phyloP scores from a whole-genome alignment of 2,329 filamentous ascomycete genomes.

The Corniculantispora saksenae region DNA sequence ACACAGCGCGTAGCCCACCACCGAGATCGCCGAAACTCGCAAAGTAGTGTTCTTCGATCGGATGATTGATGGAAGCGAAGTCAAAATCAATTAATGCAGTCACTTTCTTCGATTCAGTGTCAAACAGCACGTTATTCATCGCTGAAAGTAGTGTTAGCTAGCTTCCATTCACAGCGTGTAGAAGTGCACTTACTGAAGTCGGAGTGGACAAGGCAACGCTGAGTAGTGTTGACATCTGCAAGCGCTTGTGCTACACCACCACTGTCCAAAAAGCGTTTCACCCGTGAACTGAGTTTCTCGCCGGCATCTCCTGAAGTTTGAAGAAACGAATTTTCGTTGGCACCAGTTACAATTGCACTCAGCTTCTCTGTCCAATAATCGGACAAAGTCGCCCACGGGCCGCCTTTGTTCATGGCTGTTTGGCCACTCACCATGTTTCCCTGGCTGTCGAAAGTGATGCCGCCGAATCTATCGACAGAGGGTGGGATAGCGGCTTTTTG shows the following conservation, averaged over 20 bases:
- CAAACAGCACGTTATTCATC: slow-evolving; percentile 31
- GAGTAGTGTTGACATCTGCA: slow-evolving; percentile 21
- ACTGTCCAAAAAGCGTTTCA: slow-evolving; percentile 22
- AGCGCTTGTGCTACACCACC: not conserved
- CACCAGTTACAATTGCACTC: slow-evolving; percentile 3
- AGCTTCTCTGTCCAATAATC: slow-evolving; percentile 23
- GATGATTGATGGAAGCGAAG: slow-evolving; percentile 27
- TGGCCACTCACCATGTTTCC: slow-evolving; percentile 24
- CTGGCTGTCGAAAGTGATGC: slow-evolving; percentile 21
- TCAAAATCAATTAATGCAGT: slow-evolving; percentile 33
- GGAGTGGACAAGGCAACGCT: slow-evolving; percentile 26
- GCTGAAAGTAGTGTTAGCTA: slow-evolving; percentile 20
- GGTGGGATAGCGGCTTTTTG: slow-evolving; percentile 22
- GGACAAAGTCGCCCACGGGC: slow-evolving; percentile 24
- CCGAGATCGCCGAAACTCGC: slow-evolving; percentile 14
- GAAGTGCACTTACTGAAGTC: slow-evolving; percentile 28
- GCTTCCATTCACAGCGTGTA: not conserved
- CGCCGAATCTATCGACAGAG: slow-evolving; percentile 21
- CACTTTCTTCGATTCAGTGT: slow-evolving; percentile 23
- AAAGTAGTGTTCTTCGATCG: slow-evolving; percentile 28
- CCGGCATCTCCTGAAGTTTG: slow-evolving; percentile 23
- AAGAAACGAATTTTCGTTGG: slow-evolving; percentile 18
- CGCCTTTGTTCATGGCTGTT: slow-evolving; percentile 22
- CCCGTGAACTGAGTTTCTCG: slow-evolving; percentile 8
- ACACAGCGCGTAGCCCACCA: not conserved